Evolutionary conservation across 139 green algal species (phyloP).

Genomic region (Tetradesmus obliquus): DNA sequence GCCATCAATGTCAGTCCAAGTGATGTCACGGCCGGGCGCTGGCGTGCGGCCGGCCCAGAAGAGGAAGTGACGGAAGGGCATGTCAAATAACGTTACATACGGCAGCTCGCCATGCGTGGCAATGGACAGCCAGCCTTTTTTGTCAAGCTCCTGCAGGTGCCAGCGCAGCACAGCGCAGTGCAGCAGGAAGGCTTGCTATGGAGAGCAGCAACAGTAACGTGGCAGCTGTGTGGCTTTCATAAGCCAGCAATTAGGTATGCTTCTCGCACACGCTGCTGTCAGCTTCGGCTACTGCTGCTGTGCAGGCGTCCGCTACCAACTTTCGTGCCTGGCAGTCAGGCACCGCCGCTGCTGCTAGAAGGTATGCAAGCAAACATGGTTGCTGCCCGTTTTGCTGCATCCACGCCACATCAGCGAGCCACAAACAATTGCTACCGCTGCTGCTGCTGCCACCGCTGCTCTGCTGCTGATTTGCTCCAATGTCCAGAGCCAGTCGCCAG

Average conservation of each 20-base stretch:
- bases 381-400: background rate
- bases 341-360: no score
- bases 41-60: conserved; percentile 22
- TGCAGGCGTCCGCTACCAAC: no score
- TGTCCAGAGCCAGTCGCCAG: no score
- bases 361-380: no score
- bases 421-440: background rate
- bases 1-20: conserved; percentile 34
- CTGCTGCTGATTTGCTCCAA: background rate
- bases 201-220: background rate
- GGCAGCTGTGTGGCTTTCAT: background rate
- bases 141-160: conserved; percentile 13
- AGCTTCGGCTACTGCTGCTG: no score
- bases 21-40: background rate
- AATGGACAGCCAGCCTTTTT: conserved; percentile 9
- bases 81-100: conserved; percentile 32
- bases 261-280: background rate
- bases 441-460: background rate
- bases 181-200: background rate
- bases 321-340: no score
- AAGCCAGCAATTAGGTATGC: background rate
- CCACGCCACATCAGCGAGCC: background rate
- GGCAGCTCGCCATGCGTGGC: conserved; percentile 8
- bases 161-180: background rate
- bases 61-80: conserved; percentile 36